Percentiles rank a stretch among this genome's conserved stretches.
Conservation (phyloP, 2,329 filamentous ascomycete species). For the Phialophora tarda region DNA sequence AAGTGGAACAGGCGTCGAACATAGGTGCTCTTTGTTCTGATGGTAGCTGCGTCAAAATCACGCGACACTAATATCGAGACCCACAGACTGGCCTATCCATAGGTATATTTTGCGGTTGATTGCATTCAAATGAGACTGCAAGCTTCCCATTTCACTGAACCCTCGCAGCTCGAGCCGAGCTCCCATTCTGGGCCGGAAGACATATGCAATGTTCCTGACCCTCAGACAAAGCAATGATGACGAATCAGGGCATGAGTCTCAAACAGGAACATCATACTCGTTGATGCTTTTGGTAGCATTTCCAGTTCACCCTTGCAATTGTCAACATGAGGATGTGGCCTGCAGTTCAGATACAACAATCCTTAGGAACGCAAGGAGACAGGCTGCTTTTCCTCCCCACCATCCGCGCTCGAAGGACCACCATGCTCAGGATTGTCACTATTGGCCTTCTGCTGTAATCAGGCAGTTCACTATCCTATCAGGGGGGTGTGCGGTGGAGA, state of each 20-base stretch:
- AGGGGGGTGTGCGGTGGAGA: not conserved
- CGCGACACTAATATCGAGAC: not conserved
- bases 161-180: slow-evolving; percentile 7
- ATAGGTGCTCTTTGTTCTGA: not conserved
- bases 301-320: not conserved
- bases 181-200: not conserved
- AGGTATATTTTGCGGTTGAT: not conserved
- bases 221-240: slow-evolving; percentile 1
- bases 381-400: not conserved
- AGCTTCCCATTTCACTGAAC: not conserved
- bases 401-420: not conserved
- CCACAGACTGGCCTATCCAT: not conserved
- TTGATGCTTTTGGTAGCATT: not conserved
- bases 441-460: not conserved
- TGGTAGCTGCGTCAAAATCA: not conserved
- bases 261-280: not conserved
- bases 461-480: not conserved
- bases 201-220: slow-evolving; percentile 7
- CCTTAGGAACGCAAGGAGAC: not conserved
- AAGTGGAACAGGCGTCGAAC: not conserved
- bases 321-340: not conserved
- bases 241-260: not conserved
- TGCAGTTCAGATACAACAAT: not conserved
- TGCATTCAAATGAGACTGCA: not conserved
- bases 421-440: not conserved